Evolutionary conservation across 768 basidiomycete species (phyloP), one percentile per base, ranked within the genome.

Genomic region (Tulasnella sp.): DNA sequence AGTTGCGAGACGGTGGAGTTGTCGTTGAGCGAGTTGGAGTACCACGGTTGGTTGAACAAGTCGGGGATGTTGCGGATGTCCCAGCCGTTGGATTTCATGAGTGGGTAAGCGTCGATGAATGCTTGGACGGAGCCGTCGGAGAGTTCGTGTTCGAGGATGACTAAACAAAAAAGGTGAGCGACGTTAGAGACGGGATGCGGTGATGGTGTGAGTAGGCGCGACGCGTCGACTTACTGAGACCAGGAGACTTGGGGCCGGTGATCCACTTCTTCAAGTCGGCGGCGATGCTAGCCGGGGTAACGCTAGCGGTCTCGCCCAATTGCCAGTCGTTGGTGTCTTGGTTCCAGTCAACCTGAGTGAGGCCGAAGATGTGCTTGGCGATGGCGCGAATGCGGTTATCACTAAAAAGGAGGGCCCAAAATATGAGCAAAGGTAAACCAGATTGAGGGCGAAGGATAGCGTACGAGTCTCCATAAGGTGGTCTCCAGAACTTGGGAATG

Each of bases 321-420:
- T 77, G 51, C 51, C 42, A 79, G 70, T 82, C 83, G 57, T 74
- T 74, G 61, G 80, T 79, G 79, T 96, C 96, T 79, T 91, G 89
- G 84, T 96, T 96, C 96, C 96, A 98, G 81, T 94, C 84, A 76
- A 96, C 88, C n/a, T 93, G 92, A 29, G 87, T 87, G 80, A 98
- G 84, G 37, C 93, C 94, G 82, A 98, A 96, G 46, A 96, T 91
- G 23, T 55, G 37, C 82, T 88, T 86, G 29, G 96, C 96, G 81
- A 98, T 93, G 6, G 95, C 91, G 51, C 89, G 86, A 42, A 97
- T 93, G 70, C 96, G 73, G 73, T 74, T 74, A 26, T 74, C 73
- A 46, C 73, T 74, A 29, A 15, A 9, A 4, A 3, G 23, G 23
- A 75, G 29, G 42, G 42, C n/a, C n/a, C n/a, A n/a, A 46, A 32